Conservation (phyloP, 257 asterid species). For the Parsonsia alboflavescens region DNA sequence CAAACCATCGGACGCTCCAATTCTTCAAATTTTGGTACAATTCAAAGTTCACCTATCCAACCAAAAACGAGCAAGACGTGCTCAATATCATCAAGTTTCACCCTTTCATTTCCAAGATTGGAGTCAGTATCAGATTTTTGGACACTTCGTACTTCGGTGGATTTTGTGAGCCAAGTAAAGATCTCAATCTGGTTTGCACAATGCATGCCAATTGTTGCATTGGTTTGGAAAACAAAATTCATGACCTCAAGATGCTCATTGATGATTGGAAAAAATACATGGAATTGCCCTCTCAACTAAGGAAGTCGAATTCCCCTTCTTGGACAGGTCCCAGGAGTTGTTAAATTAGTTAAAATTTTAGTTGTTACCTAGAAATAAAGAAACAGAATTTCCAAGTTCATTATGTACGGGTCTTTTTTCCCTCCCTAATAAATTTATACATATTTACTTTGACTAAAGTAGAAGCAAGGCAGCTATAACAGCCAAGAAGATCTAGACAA, state of each 20-base stretch:
- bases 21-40: constrained; percentile 56
- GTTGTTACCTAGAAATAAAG: no score
- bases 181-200: constrained; percentile 44
- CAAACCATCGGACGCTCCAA: constrained; percentile 41
- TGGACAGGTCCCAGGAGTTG: constrained; percentile 4
- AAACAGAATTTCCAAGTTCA: no score
- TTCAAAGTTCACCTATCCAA: constrained; percentile 30
- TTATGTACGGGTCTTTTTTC: no score
- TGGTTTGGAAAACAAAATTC: constrained; percentile 49
- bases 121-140: constrained; percentile 42
- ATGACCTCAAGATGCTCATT: constrained; percentile 41
- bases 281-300: constrained; percentile 3
- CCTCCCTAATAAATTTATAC: no score
- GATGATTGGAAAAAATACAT: constrained; percentile 48
- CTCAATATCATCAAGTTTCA: constrained; percentile 38
- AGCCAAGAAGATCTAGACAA: no score
- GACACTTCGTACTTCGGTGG: constrained; percentile 58
- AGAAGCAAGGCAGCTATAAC: no score
- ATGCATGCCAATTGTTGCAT: constrained; percentile 72
- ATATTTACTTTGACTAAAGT: no score
- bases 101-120: constrained; percentile 28
- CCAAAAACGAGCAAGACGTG: constrained; percentile 58
- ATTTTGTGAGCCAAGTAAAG: constrained; percentile 50
- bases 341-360: no score
- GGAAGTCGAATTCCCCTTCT: not conserved